Percentiles rank a stretch among this genome's conserved stretches.
Evolutionary conservation across 345 rosid genomes (phyloP).

Genomic region (Cardamine occulta): DNA sequence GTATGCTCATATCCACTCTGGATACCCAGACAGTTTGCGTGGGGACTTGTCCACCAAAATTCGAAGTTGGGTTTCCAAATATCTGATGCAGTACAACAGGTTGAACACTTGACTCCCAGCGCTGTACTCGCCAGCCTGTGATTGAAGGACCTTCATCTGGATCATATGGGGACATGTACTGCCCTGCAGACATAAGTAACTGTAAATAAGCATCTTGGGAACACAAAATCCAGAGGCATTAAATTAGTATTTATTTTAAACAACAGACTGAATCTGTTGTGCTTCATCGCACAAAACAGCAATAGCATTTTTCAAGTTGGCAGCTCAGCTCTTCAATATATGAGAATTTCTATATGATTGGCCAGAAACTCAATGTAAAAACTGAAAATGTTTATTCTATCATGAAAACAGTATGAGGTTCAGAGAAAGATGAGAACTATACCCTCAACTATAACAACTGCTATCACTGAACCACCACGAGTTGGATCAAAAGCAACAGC

Average conservation of each 20-base stretch:
- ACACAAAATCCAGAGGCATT: background rate
- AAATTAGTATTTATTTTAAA: background rate
- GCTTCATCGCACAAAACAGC: slow-evolving; percentile 10
- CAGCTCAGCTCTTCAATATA: slow-evolving; percentile 15
- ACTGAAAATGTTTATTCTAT: slow-evolving; percentile 14
- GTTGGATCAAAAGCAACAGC: slow-evolving; percentile 99
- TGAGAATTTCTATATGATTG: slow-evolving; percentile 10
- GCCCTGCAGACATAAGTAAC: slow-evolving; percentile 58
- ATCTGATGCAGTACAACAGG: slow-evolving; percentile 97
- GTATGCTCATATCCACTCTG: slow-evolving; percentile 94
- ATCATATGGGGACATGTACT: slow-evolving; percentile 99
- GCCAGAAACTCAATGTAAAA: slow-evolving; percentile 4
- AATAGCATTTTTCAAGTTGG: background rate
- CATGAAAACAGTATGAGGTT: slow-evolving; percentile 32
- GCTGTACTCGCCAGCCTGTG: slow-evolving; percentile 99
- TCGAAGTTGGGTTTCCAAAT: slow-evolving; percentile 91
- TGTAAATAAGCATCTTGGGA: slow-evolving; percentile 19
- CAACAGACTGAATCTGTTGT: background rate
- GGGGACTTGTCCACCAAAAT: slow-evolving; percentile 95
- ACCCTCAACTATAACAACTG: slow-evolving; percentile 99
- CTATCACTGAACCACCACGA: slow-evolving; percentile 95
- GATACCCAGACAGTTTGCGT: slow-evolving; percentile 97
- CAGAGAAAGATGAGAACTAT: slow-evolving; percentile 39
- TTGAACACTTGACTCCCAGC: slow-evolving; percentile 98
- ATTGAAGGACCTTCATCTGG: slow-evolving; percentile 99